Conservation (phyloP, 2,329 filamentous ascomycete species). For the Exutisphaerella laricina region DNA sequence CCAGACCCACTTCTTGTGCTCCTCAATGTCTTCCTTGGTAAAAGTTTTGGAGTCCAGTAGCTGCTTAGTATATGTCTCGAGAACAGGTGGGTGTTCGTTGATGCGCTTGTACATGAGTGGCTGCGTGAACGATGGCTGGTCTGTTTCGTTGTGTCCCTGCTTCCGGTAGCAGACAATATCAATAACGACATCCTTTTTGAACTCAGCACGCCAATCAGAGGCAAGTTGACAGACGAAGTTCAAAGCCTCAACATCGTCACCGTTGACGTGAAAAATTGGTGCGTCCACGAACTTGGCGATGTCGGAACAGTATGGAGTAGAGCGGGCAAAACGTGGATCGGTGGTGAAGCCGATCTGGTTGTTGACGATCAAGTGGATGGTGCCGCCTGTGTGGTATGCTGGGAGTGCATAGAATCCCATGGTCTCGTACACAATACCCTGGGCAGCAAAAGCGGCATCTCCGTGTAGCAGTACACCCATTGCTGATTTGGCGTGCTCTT, state of each 20-base stretch:
- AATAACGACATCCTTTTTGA: conserved; percentile 97
- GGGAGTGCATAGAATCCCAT: conserved; percentile 95
- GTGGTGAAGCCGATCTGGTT: conserved; percentile 99
- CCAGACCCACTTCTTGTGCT: conserved; percentile 99
- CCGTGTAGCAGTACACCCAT: conserved; percentile 97
- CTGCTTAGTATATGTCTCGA: conserved; percentile 88
- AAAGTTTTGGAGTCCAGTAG: conserved; percentile 89
- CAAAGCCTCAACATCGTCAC: conserved; percentile 94
- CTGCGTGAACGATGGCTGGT: conserved; percentile 99
- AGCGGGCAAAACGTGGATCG: conserved; percentile 93
- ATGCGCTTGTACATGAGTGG: conserved; percentile 99
- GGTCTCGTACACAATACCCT: conserved; percentile 97
- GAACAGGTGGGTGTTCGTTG: conserved; percentile 71
- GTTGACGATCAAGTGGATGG: conserved; percentile 95
- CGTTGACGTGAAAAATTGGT: conserved; percentile 98
- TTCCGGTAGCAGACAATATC: conserved; percentile 99
- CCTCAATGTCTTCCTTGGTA: conserved; percentile 94
- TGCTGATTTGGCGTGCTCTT: conserved; percentile 77
- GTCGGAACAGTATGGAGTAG: conserved; percentile 97
- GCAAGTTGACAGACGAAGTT: conserved; percentile 98
- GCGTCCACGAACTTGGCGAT: conserved; percentile 99
- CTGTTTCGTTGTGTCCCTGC: conserved; percentile 98
- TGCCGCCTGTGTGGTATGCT: conserved; percentile 94
- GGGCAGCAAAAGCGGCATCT: conserved; percentile 92
- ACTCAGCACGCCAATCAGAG: conserved; percentile 96